Conservation (phyloP, 2,329 filamentous ascomycete genomes). For the Thermothelomyces thermophilus region DNA sequence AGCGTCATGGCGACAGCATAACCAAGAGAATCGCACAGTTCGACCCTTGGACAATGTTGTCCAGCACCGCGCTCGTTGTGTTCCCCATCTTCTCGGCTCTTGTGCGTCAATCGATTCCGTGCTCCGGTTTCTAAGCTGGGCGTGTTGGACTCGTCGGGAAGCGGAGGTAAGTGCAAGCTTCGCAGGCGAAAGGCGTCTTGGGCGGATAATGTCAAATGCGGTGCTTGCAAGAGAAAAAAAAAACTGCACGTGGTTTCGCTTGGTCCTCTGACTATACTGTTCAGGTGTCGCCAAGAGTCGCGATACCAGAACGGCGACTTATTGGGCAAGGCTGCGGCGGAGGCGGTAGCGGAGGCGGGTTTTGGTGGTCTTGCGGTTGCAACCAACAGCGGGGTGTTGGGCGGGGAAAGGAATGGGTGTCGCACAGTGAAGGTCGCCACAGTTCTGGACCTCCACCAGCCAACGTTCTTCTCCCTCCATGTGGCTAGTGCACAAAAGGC, state of each 20-base stretch:
- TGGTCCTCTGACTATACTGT: neutral
- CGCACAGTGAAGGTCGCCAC: neutral
- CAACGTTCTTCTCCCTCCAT: too few species aligned
- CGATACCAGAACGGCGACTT: neutral
- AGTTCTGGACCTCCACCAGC: neutral
- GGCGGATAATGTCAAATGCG: neutral
- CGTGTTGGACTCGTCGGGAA: neutral
- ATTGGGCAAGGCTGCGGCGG: slow-evolving; percentile 1
- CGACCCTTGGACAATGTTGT: slow-evolving; percentile 91
- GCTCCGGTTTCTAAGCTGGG: neutral
- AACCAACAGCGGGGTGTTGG: neutral
- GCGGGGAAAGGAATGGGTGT: neutral
- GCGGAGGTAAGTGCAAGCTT: neutral
- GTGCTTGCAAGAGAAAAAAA: neutral
- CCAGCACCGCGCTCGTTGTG: slow-evolving; percentile 68
- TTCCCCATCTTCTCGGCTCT: slow-evolving; percentile 51
- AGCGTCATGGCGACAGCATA: neutral
- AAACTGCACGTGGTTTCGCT: neutral
- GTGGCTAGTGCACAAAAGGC: neutral
- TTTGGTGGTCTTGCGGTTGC: neutral
- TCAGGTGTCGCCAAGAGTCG: neutral
- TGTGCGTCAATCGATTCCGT: neutral
- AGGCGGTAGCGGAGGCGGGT: neutral
- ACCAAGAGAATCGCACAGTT: slow-evolving; percentile 60
- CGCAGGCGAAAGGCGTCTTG: neutral